Base-by-base conservation (phyloP, 2,329 filamentous ascomycete species). In the Ascochyta fabae region DNA sequence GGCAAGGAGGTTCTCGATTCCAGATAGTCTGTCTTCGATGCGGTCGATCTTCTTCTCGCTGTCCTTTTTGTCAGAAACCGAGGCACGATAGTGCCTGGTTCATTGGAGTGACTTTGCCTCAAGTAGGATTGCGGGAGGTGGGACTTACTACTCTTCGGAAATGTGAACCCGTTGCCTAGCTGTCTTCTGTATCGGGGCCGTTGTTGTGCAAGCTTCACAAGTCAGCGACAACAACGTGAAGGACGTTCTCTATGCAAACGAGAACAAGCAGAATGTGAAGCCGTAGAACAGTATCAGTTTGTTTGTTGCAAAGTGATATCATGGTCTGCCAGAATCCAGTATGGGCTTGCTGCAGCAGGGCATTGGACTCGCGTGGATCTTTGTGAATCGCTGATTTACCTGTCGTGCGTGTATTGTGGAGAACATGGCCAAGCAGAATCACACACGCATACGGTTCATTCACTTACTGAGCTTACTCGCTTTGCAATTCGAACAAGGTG, bases 11-110 rank as follows among this genome's bases (percentile, higher is more conserved):
- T 70, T 63, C 58, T 84, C 81, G 36, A 84, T 82, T n/a, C 75
- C 74, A 6, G 75, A 74, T 8, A 84, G 69, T 15, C 81, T 77
- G 27, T 80, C 77, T 61, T 83, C 81, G 46, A 84, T 83, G 12
- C 78, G 65, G 56, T 83, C 81, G 44, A 84, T 81, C 66, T 83
- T 83, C 62, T 75, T 79, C 64, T 84, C 82, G 68, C 80, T 83
- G 36, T 3, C 5, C 12, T 15, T 9, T 3, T 8, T 6, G 47
- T 67, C 39, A 68, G 60, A 26, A 23, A 42, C 65, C 39, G 67
- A 56, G 26, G 16, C n/a, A 16, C 26, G 6, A 22, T n/a, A 22
- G n/a, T 41, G 12, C 2, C 12, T 23, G 34, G 7, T 3, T 7
- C n/a, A 29, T 34, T 34, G 29, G 12, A 6, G 22, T 8, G 29